Evolutionary conservation across 1,284 basidiomycete genomes (phyloP).

Genomic region (Grifola frondosa): DNA sequence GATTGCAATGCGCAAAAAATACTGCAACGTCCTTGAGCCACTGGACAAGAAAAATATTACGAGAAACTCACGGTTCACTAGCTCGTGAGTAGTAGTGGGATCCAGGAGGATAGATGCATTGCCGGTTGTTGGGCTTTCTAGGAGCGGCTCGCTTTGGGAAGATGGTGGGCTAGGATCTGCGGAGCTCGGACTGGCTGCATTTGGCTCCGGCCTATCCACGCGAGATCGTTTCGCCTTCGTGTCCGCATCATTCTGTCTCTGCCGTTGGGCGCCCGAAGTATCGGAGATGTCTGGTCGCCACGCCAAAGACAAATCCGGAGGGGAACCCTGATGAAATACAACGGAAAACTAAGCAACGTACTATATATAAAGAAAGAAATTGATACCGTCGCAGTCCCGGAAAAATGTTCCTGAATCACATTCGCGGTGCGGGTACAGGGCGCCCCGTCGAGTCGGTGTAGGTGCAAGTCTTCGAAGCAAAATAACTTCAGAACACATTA

Average conservation of each 20-base stretch:
- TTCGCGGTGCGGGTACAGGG: conserved; percentile 66
- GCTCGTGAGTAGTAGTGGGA: conserved; percentile 63
- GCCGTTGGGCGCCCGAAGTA: conserved; percentile 14
- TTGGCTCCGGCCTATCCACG: too few species aligned
- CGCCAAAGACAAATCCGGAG: too few species aligned
- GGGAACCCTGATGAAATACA: too few species aligned
- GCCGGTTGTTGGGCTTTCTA: conserved; percentile 9
- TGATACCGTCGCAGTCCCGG: conserved; percentile 15
- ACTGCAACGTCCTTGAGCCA: conserved; percentile 41
- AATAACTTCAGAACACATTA: conserved; percentile 50
- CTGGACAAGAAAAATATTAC: conserved; percentile 10
- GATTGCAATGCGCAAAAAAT: conserved; percentile 79
- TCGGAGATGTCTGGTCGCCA: too few species aligned
- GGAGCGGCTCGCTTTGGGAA: conserved; percentile 36
- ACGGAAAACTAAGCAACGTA: too few species aligned
- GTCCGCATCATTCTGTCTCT: conserved; percentile 19
- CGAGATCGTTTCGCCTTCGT: conserved; percentile 24
- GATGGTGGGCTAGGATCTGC: conserved; percentile 18
- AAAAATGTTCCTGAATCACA: conserved; percentile 13
- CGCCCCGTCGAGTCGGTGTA: conserved; percentile 80
- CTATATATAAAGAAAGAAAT: too few species aligned
- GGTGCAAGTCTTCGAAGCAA: conserved; percentile 75
- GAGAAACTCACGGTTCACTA: conserved; percentile 62
- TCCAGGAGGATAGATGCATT: conserved; percentile 42
- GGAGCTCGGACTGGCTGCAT: conserved; percentile 18